Evolutionary conservation across 2,329 filamentous ascomycete genomes (phyloP).

Genomic region (Alternaria atra): DNA sequence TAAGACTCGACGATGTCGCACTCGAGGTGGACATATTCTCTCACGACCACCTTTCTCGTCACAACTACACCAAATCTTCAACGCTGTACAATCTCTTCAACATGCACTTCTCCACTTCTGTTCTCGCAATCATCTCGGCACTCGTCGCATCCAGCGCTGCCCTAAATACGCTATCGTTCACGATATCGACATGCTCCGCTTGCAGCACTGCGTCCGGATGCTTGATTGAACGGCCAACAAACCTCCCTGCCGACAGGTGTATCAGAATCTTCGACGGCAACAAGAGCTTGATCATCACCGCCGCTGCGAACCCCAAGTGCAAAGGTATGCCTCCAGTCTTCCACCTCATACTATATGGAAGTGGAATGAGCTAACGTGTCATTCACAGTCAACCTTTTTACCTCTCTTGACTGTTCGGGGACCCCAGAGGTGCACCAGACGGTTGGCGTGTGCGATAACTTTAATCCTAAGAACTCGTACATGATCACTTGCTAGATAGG

Average conservation of each 20-base stretch:
- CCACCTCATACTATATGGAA: neutral
- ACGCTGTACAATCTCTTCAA: neutral
- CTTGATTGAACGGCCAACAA: neutral
- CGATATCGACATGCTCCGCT: neutral
- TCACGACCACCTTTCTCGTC: neutral
- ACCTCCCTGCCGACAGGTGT: neutral
- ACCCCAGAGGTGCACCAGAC: neutral
- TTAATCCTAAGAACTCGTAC: neutral
- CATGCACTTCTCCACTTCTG: neutral
- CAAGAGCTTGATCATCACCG: neutral
- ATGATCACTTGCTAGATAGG: neutral
- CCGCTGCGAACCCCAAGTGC: neutral
- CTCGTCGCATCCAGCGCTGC: neutral
- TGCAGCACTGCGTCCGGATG: neutral
- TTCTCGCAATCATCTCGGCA: neutral
- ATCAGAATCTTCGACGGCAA: neutral
- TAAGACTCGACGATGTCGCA: neutral
- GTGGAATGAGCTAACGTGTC: neutral
- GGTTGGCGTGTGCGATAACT: neutral
- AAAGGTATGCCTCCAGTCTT: neutral
- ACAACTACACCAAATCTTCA: neutral
- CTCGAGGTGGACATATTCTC: neutral
- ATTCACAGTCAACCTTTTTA: neutral
- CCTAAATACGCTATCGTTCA: neutral
- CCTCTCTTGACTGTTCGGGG: neutral